phyloP scores from a whole-genome alignment of 805 yeast genomes.

The Metschnikowia borealis region DNA sequence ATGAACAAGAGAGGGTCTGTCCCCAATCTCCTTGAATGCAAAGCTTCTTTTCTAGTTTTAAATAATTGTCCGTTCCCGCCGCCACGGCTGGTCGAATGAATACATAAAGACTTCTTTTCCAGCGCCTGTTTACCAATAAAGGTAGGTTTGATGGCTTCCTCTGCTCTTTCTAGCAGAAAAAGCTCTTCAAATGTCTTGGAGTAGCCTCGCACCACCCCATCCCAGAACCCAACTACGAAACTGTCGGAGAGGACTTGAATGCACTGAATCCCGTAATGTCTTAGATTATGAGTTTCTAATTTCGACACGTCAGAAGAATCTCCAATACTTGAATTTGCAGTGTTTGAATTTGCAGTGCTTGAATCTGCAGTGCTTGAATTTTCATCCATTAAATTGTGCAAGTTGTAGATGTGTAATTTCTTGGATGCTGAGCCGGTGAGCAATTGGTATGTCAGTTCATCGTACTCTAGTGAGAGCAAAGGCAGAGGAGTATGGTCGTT shows the following conservation, averaged over 20 bases:
- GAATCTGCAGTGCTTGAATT: background rate
- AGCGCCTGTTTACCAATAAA: constrained; percentile 6
- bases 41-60: constrained; percentile 4
- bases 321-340: background rate
- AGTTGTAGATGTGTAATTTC: constrained; percentile 29
- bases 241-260: constrained; percentile 15
- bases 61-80: background rate
- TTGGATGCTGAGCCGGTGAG: constrained; percentile 50
- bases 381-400: background rate
- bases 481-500: constrained; percentile 52
- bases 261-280: constrained; percentile 20
- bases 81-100: constrained; percentile 4
- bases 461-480: constrained; percentile 40
- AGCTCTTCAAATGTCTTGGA: constrained; percentile 5
- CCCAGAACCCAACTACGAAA: constrained; percentile 46
- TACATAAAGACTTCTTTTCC: constrained; percentile 15
- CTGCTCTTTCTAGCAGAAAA: constrained; percentile 10
- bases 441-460: constrained; percentile 19
- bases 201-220: constrained; percentile 38
- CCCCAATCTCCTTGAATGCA: constrained; percentile 12
- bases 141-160: constrained; percentile 13
- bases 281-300: constrained; percentile 7
- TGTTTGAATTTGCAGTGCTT: background rate
- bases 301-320: background rate
- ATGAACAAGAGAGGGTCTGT: constrained; percentile 34